A percentile compares a stretch with the other conserved stretches of the same genome.
Conservation (phyloP, 768 basidiomycete genomes). For the Tylopilus felleus region DNA sequence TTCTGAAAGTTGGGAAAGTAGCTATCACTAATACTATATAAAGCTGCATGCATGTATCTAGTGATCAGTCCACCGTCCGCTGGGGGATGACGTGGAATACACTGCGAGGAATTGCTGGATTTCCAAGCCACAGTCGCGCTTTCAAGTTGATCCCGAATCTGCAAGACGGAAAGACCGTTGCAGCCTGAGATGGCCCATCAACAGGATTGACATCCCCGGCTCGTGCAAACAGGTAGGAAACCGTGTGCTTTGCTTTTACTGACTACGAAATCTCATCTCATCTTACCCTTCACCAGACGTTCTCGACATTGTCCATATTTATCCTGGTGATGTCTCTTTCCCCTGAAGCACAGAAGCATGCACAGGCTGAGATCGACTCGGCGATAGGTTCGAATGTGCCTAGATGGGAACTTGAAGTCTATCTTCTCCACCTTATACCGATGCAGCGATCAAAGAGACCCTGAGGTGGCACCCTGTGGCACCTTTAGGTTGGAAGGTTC, state of each 20-base stretch:
- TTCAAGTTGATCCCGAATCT: too few species aligned
- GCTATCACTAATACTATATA: too few species aligned
- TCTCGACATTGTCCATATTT: slow-evolving; percentile 3
- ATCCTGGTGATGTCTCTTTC: slow-evolving; percentile 15
- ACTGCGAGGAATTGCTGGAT: too few species aligned
- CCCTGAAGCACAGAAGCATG: slow-evolving; percentile 14
- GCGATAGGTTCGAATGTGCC: slow-evolving; percentile 8
- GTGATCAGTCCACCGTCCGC: too few species aligned
- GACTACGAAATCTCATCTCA: not conserved
- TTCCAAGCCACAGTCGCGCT: too few species aligned
- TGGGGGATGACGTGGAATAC: too few species aligned
- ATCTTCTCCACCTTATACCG: slow-evolving; percentile 5
- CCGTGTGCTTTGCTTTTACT: not conserved
- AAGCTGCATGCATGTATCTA: too few species aligned
- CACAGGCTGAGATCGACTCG: slow-evolving; percentile 13
- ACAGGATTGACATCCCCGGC: too few species aligned
- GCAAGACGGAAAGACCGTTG: too few species aligned
- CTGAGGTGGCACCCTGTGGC: slow-evolving; percentile 11
- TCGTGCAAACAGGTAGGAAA: slow-evolving; percentile 2
- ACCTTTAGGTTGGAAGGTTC: slow-evolving; percentile 6
- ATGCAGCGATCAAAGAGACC: slow-evolving; percentile 12
- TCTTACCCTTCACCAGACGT: not conserved
- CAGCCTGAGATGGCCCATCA: not conserved
- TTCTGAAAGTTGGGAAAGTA: too few species aligned
- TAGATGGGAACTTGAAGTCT: slow-evolving; percentile 14